These are phyloP conservation scores for Aspergillus olivimuriae DNA, from an alignment of 495 filamentous ascomycete genomes.

Conservation along the genomic window DNA sequence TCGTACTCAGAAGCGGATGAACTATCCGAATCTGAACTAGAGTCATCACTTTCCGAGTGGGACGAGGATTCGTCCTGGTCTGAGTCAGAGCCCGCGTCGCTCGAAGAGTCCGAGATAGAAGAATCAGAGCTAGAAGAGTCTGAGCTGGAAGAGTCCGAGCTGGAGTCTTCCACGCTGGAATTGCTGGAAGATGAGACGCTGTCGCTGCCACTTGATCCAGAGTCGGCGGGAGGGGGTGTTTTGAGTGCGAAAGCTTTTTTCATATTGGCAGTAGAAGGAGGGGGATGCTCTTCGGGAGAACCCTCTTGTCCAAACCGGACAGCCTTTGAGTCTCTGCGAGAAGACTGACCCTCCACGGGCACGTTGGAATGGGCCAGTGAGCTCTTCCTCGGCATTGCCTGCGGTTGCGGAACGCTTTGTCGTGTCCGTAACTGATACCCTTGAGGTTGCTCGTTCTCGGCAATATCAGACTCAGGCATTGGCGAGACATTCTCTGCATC, in stretches of 20 bases:
- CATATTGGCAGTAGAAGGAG: too few species aligned
- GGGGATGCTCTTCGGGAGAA: too few species aligned
- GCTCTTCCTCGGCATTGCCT: conserved; percentile 7
- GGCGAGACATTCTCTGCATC: conserved; percentile 28
- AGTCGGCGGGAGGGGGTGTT: too few species aligned
- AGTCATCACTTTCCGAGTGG: conserved; percentile 14
- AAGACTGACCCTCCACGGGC: conserved; percentile 7
- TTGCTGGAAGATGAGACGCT: conserved; percentile 18
- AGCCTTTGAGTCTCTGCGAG: conserved; percentile 27
- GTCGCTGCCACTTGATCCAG: too few species aligned
- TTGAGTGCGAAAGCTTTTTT: too few species aligned
- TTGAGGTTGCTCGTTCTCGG: conserved; percentile 10
- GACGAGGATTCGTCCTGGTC: conserved; percentile 18
- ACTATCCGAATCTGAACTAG: conserved; percentile 13
- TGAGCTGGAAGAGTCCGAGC: conserved; percentile 13
- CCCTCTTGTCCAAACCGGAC: conserved; percentile 24
- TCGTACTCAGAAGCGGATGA: conserved; percentile 25
- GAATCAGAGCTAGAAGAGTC: conserved; percentile 13
- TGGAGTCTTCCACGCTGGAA: neutral
- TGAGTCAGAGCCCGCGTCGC: conserved; percentile 18
- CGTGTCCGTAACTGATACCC: conserved; percentile 10
- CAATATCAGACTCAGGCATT: conserved; percentile 13
- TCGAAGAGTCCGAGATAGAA: conserved; percentile 13
- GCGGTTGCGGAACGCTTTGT: conserved; percentile 3
- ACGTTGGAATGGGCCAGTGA: conserved; percentile 5